Base-by-base conservation (phyloP, 768 basidiomycete genomes). In the Strobilomyces confusus region DNA sequence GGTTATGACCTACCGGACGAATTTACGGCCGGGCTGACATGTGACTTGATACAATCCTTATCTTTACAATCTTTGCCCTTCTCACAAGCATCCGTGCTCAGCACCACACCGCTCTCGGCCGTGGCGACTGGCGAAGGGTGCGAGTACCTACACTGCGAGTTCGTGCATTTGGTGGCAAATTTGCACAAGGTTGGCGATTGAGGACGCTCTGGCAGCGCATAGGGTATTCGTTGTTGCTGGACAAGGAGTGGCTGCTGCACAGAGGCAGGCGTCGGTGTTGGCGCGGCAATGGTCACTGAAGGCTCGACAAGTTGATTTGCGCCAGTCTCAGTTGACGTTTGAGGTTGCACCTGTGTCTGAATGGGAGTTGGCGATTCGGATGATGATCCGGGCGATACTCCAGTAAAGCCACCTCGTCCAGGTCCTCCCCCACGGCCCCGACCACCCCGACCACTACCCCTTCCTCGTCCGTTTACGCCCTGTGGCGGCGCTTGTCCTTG, bases 51-150 rank as follows among this genome's bases (percentile, higher is more conserved):
- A 69, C 94, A 98, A 70, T 98, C 95, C 66, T 90, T 86, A 70
- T 99, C 93, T 64, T 89, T 85, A 71, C 97, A 99, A 43, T 87
- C 76, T 66, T 85, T 88, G 17, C 91, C 91, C 45, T 86, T 83
- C 62, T 94, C 90, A 69, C 97, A 99, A 19, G 92, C 77, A 52
- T 98, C 95, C 52, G 90, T 93, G 62, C 90, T 95, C 51, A 99
- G 77, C 2, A 98, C 97, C 57, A 99, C 80, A 9, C 95, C 97
- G 62, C 89, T 94, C 72, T 95, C 93, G 30, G 88, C 79, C 17
- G 95, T 97, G 7, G 97, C 95, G 4, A 94, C 92, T n/a, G 97
- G 97, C 9, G 90, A 93, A 5, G 97, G 95, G 69, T 99, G 97
- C 9, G 92, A 92, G 69, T 84, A 98, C 17, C 88, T 79, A 69